Percentiles rank a stretch among this genome's conserved stretches.
Evolutionary conservation across 2,329 filamentous ascomycete species (phyloP).

Genomic region (Xylaria sp.): DNA sequence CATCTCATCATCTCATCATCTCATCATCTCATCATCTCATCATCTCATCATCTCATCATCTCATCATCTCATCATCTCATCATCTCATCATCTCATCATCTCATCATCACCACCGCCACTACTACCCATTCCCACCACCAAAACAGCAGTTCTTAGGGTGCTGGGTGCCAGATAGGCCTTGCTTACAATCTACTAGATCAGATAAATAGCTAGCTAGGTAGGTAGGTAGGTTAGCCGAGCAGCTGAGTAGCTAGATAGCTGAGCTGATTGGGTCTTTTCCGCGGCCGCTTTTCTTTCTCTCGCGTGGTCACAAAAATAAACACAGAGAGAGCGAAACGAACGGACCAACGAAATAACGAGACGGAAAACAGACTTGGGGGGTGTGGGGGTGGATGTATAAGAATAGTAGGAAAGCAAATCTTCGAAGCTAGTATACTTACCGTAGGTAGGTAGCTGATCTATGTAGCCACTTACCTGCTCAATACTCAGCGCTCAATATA

Average conservation of each 20-base stretch:
- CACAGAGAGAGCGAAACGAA: background rate
- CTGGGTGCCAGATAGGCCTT: background rate
- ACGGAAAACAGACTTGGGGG: background rate
- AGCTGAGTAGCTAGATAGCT: background rate
- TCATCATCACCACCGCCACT: slow-evolving; percentile 6
- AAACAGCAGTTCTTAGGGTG: slow-evolving; percentile 6
- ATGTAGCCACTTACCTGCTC: background rate
- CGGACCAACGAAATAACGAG: background rate
- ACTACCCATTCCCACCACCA: background rate
- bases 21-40: slow-evolving; percentile 17
- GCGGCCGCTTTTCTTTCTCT: slow-evolving; percentile 18
- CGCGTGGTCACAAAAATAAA: slow-evolving; percentile 40
- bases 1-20: slow-evolving; percentile 15
- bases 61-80: slow-evolving; percentile 17
- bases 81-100: slow-evolving; percentile 15
- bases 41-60: slow-evolving; percentile 15
- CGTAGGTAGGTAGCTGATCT: background rate
- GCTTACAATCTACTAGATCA: background rate
- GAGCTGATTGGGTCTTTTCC: slow-evolving; percentile 12
- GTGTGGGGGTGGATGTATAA: background rate
- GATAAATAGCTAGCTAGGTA: too few species aligned
- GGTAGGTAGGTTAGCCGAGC: background rate
- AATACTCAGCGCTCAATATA: background rate
- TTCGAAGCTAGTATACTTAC: background rate
- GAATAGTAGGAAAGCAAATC: background rate